Evolutionary conservation across 2,329 filamentous ascomycete species (phyloP), one percentile per base, ranked within the genome.

Genomic region (Microdochium nivale): DNA sequence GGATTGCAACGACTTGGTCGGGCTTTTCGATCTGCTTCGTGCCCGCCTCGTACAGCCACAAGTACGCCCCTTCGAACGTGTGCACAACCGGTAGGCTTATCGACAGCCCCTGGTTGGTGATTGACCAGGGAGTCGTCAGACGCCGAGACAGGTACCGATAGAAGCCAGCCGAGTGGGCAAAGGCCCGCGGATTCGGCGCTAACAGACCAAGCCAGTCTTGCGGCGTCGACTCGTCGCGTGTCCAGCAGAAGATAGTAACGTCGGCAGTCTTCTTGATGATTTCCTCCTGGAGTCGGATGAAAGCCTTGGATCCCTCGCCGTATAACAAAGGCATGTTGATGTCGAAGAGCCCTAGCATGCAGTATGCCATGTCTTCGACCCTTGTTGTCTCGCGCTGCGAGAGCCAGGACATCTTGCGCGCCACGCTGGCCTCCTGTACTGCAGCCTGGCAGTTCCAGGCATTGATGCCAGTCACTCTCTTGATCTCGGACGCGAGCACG

Each of bases 271-370:
- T 19, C n/a, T 25, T 19, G 23, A 19, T 16, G n/a, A 47, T 25
- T 16, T 47, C 46, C 16, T 47, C n/a, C 25, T 47, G 46, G 8
- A 47, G 46, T 7, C 46, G 7, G 14, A 47, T 24, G 19, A 47
- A 47, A 19, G 46, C 46, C 25, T 25, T 47, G 23, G 5, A 10
- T 25, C 37, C 55, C 55, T 54, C 53, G 1, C 53, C 53, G 46
- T 54, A 54, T 5, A 54, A 16, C 47, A 53, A 24, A 14, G 51
- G 53, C 53, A 54, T 54, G 32, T 50, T 46, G 23, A 54, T 37
- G 32, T 50, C 48, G 27, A 54, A 48, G 3, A 54, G 30, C 9
- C 53, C 53, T n/a, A 52, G 24, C 3, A 54, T 25, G 27, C 43
- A 48, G 48, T 54, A 54, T 13, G 53, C 51, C 19, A 19, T 25